Evolutionary conservation across 352 stramenopile genomes (phyloP).

Genomic region (Phytophthora hybrid): DNA sequence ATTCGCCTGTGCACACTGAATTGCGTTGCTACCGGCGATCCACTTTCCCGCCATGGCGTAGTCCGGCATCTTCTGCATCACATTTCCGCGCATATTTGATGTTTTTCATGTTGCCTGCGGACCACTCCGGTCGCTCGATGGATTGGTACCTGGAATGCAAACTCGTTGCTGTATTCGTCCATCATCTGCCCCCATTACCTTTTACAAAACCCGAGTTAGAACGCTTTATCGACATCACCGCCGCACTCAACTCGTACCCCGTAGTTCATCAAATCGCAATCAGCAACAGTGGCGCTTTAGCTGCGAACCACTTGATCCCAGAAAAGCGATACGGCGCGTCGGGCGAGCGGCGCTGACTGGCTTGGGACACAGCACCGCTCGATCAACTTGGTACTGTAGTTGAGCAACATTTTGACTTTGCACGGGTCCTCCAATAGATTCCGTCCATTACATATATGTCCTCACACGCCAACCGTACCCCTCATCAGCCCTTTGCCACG

Average conservation of each 20-base stretch:
- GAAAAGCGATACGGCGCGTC: conserved; percentile 40
- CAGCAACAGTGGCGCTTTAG: conserved; percentile 36
- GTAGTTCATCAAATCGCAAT: conserved; percentile 52
- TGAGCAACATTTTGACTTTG: conserved; percentile 43
- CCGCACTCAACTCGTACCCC: conserved; percentile 20
- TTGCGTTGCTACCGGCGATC: conserved; percentile 39
- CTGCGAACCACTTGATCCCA: conserved; percentile 53
- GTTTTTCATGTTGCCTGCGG: conserved; percentile 44
- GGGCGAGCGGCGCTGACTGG: conserved; percentile 37
- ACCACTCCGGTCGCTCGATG: too few relatives aligned
- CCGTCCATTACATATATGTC: conserved; percentile 58
- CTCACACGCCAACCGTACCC: conserved; percentile 45
- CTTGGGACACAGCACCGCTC: conserved; percentile 43
- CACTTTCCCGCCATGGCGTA: conserved; percentile 52
- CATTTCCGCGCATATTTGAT: conserved; percentile 41
- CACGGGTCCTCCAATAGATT: conserved; percentile 46
- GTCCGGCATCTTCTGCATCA: conserved; percentile 42
- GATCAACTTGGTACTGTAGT: conserved; percentile 48
- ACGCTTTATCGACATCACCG: background rate
- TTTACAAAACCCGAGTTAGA: background rate
- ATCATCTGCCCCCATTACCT: conserved; percentile 44
- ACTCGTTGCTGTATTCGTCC: conserved; percentile 45
- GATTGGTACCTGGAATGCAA: too few relatives aligned
- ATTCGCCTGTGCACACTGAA: conserved; percentile 39
- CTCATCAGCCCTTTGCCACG: conserved; percentile 43